phyloP scores from a whole-genome alignment of 2,329 filamentous ascomycete species.

The Samsoniella hepiali region DNA sequence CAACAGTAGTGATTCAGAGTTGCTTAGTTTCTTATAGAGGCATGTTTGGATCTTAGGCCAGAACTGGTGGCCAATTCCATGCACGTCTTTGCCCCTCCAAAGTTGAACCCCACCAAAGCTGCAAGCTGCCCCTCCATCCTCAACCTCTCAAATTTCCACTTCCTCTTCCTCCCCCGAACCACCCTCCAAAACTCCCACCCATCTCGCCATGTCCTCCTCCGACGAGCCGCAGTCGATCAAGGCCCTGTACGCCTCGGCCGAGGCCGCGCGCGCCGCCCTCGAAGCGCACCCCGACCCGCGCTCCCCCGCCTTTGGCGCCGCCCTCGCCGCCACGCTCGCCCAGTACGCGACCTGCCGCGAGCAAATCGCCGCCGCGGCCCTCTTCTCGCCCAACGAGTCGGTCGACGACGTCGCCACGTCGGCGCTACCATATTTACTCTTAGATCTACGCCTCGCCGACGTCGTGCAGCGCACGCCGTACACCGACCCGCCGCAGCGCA shows the following conservation, averaged over 20 bases:
- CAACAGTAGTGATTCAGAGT: no score
- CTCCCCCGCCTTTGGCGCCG: slow-evolving; percentile 63
- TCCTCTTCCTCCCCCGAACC: neutral
- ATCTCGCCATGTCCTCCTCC: slow-evolving; percentile 27
- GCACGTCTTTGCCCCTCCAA: slow-evolving; percentile 4
- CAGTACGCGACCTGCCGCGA: slow-evolving; percentile 71
- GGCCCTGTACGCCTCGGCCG: slow-evolving; percentile 48
- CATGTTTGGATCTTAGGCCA: neutral
- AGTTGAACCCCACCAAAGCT: slow-evolving; percentile 9
- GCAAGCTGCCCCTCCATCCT: neutral
- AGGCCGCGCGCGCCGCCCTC: slow-evolving; percentile 52
- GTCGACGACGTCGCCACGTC: slow-evolving; percentile 81
- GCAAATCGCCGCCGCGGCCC: slow-evolving; percentile 65
- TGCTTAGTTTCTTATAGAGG: no score
- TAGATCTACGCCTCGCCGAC: slow-evolving; percentile 77
- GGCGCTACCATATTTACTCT: slow-evolving; percentile 81
- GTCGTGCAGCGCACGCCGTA: slow-evolving; percentile 66
- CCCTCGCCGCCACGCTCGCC: slow-evolving; percentile 63
- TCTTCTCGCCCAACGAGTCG: slow-evolving; percentile 89
- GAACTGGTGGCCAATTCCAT: neutral
- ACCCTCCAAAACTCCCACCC: neutral
- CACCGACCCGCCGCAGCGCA: slow-evolving; percentile 53
- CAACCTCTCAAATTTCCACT: neutral
- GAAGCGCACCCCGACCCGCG: slow-evolving; percentile 64
- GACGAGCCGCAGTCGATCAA: slow-evolving; percentile 49